Evolutionary conservation across 2,329 filamentous ascomycete species (phyloP).

Genomic region (Botrytis fabae): DNA sequence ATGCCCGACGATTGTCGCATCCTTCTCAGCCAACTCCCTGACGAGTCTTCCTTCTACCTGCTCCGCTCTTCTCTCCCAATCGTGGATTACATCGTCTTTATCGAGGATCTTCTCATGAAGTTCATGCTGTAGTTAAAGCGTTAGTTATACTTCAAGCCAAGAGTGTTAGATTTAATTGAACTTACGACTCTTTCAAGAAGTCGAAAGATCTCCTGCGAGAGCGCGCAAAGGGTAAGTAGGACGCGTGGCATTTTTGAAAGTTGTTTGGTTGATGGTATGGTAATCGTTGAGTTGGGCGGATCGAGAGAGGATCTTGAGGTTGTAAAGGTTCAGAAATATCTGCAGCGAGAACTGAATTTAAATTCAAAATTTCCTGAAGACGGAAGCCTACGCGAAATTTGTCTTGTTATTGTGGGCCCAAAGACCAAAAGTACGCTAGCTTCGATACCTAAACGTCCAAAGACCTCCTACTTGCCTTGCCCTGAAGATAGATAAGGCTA

Average conservation of each 20-base stretch:
- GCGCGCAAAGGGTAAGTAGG: neutral
- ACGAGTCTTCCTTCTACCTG: neutral
- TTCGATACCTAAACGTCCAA: no score
- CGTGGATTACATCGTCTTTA: neutral
- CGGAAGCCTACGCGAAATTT: neutral
- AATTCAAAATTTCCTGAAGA: neutral
- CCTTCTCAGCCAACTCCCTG: neutral
- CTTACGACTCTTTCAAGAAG: neutral
- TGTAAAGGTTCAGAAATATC: neutral
- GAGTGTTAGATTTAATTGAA: neutral
- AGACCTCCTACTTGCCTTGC: neutral
- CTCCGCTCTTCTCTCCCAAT: neutral
- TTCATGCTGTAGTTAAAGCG: neutral
- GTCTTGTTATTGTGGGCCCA: neutral
- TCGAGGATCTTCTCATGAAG: neutral
- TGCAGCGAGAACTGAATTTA: neutral
- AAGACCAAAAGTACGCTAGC: neutral
- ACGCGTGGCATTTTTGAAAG: neutral
- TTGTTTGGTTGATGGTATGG: neutral
- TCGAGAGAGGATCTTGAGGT: neutral
- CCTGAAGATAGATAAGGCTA: neutral
- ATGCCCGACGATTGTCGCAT: neutral
- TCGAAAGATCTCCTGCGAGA: no score
- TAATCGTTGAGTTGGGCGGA: no score
- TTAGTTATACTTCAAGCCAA: neutral